phyloP scores from a whole-genome alignment of 495 filamentous ascomycete genomes.

The Apodospora peruviana region DNA sequence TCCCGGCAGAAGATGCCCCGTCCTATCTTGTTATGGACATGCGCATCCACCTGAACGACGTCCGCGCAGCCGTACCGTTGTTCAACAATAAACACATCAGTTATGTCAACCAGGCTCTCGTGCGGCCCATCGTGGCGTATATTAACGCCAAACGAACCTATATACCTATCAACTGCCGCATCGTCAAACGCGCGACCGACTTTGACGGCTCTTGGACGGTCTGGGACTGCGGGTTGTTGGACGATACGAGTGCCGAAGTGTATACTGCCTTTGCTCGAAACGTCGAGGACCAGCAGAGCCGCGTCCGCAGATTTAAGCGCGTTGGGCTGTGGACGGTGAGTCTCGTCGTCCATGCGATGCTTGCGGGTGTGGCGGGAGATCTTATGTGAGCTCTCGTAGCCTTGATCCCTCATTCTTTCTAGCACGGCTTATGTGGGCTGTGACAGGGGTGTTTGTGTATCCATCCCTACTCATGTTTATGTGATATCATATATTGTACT shows the following conservation, averaged over 20 bases:
- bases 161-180: constrained; percentile 89
- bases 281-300: constrained; percentile 78
- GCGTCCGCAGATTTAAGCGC: constrained; percentile 84
- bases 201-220: constrained; percentile 97
- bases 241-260: constrained; percentile 88
- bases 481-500: background rate
- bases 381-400: constrained; percentile 53
- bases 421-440: too few relatives aligned
- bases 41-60: constrained; percentile 84
- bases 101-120: constrained; percentile 92
- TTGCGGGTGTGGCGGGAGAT: constrained; percentile 90
- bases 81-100: constrained; percentile 79
- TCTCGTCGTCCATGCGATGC: constrained; percentile 85
- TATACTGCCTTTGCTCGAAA: constrained; percentile 88
- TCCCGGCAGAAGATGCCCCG: constrained; percentile 40
- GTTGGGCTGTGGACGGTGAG: constrained; percentile 95
- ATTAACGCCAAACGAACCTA: constrained; percentile 92
- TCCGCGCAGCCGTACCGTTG: constrained; percentile 83
- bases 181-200: constrained; percentile 79
- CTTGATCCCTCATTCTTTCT: too few relatives aligned
- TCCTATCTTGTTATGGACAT: constrained; percentile 86
- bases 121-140: constrained; percentile 96
- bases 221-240: constrained; percentile 90
- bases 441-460: too few relatives aligned
- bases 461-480: background rate